Percentiles rank a stretch among this genome's conserved stretches.
These are phyloP conservation scores for Neurospora sp. DNA, from an alignment of 495 filamentous ascomycete species.

Conservation along the genomic window DNA sequence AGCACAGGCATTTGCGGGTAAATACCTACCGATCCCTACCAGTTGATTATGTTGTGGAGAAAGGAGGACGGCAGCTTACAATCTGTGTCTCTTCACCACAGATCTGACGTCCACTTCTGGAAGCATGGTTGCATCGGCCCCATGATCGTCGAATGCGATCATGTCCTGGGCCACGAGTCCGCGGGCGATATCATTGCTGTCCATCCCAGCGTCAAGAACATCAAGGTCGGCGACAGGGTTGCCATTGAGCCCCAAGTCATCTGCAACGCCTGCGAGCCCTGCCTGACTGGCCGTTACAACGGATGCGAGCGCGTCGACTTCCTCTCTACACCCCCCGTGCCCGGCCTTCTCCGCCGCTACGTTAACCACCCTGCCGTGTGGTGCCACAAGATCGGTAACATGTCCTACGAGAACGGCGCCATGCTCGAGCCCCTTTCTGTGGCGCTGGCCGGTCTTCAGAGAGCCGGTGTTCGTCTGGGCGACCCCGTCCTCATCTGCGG, in stretches of 20 bases:
- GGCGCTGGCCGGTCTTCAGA: conserved; percentile 72
- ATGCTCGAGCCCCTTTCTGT: conserved; percentile 82
- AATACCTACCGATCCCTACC: conserved; percentile 14
- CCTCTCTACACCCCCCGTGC: conserved; percentile 78
- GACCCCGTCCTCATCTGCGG: conserved; percentile 81
- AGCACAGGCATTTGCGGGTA: conserved; percentile 93
- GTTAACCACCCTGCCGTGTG: conserved; percentile 85
- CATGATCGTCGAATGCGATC: conserved; percentile 80
- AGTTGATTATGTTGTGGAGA: conserved; percentile 17
- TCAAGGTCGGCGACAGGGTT: conserved; percentile 76
- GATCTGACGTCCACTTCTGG: conserved; percentile 95
- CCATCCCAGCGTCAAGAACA: conserved; percentile 63
- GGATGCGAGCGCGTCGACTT: conserved; percentile 78
- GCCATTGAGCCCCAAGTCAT: conserved; percentile 88
- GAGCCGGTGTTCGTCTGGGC: conserved; percentile 65
- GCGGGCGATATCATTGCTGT: conserved; percentile 74
- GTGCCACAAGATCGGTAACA: conserved; percentile 86
- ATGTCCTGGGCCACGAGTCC: conserved; percentile 90
- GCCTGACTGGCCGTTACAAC: conserved; percentile 85
- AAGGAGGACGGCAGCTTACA: conserved; percentile 8
- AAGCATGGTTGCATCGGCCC: conserved; percentile 86
- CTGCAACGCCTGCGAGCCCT: conserved; percentile 82
- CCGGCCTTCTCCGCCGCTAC: conserved; percentile 82
- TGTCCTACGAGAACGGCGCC: conserved; percentile 83
- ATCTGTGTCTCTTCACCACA: conserved; percentile 21